phyloP scores from a whole-genome alignment of 768 basidiomycete species.

The Lactarius sp. region DNA sequence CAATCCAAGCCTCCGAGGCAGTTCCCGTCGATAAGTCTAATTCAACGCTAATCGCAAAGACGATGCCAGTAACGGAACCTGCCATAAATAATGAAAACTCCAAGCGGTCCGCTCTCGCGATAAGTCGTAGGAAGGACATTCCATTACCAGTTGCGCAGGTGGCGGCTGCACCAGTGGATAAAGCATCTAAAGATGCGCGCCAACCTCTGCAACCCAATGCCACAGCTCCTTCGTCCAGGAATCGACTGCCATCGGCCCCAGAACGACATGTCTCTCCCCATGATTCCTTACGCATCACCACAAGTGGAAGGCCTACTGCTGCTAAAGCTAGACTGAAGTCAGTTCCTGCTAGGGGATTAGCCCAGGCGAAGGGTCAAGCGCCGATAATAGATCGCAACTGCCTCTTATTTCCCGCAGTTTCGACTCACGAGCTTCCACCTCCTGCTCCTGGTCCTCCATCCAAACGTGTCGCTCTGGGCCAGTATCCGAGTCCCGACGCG shows the following conservation, averaged over 20 bases:
- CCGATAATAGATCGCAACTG: neutral
- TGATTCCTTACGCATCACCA: neutral
- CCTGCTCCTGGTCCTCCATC: constrained; percentile 6
- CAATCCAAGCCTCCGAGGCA: neutral
- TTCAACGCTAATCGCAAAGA: neutral
- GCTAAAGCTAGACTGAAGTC: neutral
- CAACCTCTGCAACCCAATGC: neutral
- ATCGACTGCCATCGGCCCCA: neutral
- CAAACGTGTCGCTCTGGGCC: constrained; percentile 7
- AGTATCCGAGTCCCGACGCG: neutral
- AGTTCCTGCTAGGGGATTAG: neutral
- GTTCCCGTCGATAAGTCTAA: neutral
- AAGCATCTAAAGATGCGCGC: neutral
- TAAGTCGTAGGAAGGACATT: neutral
- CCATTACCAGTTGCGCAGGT: neutral
- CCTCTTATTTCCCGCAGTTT: constrained; percentile 9
- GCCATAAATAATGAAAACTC: neutral
- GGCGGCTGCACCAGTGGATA: neutral
- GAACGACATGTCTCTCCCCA: neutral
- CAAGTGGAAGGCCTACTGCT: neutral
- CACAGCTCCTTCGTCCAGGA: neutral
- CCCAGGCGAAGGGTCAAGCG: neutral
- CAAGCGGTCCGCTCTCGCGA: neutral
- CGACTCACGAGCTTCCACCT: constrained; percentile 6
- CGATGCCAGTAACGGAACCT: neutral